Percentiles rank a stretch among this genome's conserved stretches.
Conservation (phyloP, 2,329 filamentous ascomycete species). For the Akanthomyces dipterigenus region DNA sequence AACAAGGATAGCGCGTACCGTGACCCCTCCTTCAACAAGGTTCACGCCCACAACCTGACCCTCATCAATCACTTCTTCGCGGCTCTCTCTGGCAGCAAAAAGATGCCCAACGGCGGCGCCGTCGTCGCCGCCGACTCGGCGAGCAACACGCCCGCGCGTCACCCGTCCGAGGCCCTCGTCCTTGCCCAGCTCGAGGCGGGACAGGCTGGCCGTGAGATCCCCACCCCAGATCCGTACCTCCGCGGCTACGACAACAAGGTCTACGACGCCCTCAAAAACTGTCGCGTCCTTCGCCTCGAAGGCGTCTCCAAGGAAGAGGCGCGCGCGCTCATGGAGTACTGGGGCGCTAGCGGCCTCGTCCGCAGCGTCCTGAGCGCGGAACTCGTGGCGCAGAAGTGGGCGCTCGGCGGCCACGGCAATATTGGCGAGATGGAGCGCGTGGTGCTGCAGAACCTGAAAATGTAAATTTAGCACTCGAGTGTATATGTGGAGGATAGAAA, state of each 20-base stretch:
- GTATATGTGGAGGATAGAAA: neutral
- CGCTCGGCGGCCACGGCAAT: slow-evolving; percentile 70
- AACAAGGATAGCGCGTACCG: slow-evolving; percentile 76
- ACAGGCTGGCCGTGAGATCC: slow-evolving; percentile 29
- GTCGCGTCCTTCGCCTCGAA: slow-evolving; percentile 50
- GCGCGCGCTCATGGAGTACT: slow-evolving; percentile 82
- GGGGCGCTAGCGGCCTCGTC: slow-evolving; percentile 77
- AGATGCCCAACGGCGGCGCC: slow-evolving; percentile 66
- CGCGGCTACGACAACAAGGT: slow-evolving; percentile 51
- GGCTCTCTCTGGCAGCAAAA: slow-evolving; percentile 54
- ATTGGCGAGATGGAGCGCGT: slow-evolving; percentile 80
- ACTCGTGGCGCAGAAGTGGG: slow-evolving; percentile 76
- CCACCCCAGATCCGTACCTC: slow-evolving; percentile 46
- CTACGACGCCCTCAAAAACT: slow-evolving; percentile 44
- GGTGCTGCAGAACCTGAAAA: slow-evolving; percentile 41
- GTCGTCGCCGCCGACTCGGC: slow-evolving; percentile 68
- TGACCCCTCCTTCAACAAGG: slow-evolving; percentile 58
- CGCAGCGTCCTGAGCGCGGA: slow-evolving; percentile 62
- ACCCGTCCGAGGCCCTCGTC: slow-evolving; percentile 62
- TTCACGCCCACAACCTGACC: slow-evolving; percentile 81
- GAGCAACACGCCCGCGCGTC: slow-evolving; percentile 56
- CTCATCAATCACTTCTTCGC: slow-evolving; percentile 70
- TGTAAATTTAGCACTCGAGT: slow-evolving; percentile 24
- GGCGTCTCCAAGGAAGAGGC: slow-evolving; percentile 71
- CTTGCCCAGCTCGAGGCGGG: slow-evolving; percentile 50